phyloP scores from a whole-genome alignment of 2,329 filamentous ascomycete species.

The Colletotrichum sp. region DNA sequence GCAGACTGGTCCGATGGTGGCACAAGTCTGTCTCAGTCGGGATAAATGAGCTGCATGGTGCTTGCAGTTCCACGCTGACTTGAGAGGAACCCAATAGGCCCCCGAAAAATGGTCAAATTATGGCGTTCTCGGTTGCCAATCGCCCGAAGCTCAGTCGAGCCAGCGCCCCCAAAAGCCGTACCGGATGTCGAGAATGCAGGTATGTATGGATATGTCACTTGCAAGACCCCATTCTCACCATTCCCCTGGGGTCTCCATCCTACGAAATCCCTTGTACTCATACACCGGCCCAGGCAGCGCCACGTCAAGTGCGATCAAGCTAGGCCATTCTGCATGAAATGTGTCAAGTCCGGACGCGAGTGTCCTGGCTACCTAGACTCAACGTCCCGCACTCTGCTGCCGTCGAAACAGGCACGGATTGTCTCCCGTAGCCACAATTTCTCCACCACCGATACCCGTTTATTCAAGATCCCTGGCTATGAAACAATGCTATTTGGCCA shows the following conservation, averaged over 20 bases:
- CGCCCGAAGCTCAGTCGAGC: background rate
- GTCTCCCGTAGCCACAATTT: background rate
- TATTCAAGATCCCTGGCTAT: background rate
- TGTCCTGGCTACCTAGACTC: constrained; percentile 6
- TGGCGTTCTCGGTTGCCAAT: constrained; percentile 4
- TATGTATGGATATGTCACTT: background rate
- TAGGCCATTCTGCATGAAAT: constrained; percentile 42
- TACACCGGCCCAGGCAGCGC: constrained; percentile 23
- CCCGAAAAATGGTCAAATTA: background rate
- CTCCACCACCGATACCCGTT: background rate
- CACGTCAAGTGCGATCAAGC: constrained; percentile 51
- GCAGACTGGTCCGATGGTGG: background rate
- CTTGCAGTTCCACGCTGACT: background rate
- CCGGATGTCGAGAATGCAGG: constrained; percentile 18
- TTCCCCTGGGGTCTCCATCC: background rate
- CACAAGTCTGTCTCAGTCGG: background rate
- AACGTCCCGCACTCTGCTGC: background rate
- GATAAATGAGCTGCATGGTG: background rate
- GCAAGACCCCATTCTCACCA: background rate
- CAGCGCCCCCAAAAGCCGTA: constrained; percentile 10
- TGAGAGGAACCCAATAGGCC: background rate
- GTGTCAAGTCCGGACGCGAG: constrained; percentile 21
- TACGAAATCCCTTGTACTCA: background rate
- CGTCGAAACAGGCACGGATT: background rate
- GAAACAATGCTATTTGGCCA: constrained; percentile 1